A percentile compares a stretch with the other conserved stretches of the same genome.
Conservation (phyloP, 306 rosid genomes). For the Morella rubra region DNA sequence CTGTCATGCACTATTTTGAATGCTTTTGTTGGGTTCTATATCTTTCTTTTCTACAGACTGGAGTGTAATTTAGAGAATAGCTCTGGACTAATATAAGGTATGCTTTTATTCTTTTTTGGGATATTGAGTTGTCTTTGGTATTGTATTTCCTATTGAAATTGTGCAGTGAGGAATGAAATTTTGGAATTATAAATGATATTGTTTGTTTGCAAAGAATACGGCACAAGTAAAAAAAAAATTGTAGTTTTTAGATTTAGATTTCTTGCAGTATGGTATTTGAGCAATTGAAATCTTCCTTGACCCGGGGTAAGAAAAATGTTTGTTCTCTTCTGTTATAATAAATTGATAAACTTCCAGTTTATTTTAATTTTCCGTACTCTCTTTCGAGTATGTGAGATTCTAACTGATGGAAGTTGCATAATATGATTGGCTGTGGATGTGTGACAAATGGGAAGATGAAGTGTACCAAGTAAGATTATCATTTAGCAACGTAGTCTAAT, state of each 20-base stretch:
- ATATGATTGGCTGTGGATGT: too few relatives aligned
- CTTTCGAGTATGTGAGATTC: neutral
- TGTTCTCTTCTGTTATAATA: neutral
- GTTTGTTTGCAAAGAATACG: neutral
- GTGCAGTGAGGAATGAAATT: neutral
- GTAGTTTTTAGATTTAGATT: neutral
- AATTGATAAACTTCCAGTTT: too few relatives aligned
- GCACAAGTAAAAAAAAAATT: neutral
- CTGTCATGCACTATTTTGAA: neutral
- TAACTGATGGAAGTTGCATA: neutral
- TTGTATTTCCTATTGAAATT: neutral
- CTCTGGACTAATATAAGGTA: slow-evolving; percentile 17
- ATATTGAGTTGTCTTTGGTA: neutral
- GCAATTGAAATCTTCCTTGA: neutral
- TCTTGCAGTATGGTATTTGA: neutral
- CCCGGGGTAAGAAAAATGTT: neutral
- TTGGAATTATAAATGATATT: neutral
- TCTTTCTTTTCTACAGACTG: slow-evolving; percentile 11
- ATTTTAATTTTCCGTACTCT: neutral
- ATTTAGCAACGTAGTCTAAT: too few relatives aligned
- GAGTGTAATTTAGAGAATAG: neutral
- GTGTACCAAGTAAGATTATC: too few relatives aligned
- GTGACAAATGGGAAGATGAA: too few relatives aligned
- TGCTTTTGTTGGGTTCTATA: neutral
- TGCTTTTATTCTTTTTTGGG: slow-evolving; percentile 1